These are phyloP conservation scores for Periconia digitata DNA, from an alignment of 2,329 filamentous ascomycete species.

Conservation along the genomic window DNA sequence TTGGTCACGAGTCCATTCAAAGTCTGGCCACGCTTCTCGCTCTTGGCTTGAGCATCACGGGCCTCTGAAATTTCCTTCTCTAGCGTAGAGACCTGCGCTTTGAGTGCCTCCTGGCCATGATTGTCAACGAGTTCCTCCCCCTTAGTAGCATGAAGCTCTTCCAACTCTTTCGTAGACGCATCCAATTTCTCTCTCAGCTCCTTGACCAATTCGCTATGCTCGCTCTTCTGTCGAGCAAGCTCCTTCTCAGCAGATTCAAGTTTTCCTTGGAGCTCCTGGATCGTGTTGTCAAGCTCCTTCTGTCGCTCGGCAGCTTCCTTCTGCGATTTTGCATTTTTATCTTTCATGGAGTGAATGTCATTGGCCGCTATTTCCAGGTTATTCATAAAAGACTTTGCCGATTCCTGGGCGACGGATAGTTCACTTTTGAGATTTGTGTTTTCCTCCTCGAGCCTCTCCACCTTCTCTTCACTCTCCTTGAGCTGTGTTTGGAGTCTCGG, in stretches of 20 bases:
- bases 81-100: conserved; percentile 31
- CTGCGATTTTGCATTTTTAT: conserved; percentile 51
- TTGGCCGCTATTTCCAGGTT: conserved; percentile 68
- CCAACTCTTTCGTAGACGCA: conserved; percentile 50
- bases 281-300: conserved; percentile 28
- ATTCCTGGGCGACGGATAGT: conserved; percentile 70
- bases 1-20: conserved; percentile 59
- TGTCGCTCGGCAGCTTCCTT: conserved; percentile 34
- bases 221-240: conserved; percentile 47
- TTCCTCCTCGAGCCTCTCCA: conserved; percentile 69
- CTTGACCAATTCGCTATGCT: conserved; percentile 42
- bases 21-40: conserved; percentile 57
- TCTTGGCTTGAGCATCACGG: conserved; percentile 36
- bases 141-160: conserved; percentile 44
- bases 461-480: conserved; percentile 68
- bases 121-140: conserved; percentile 35
- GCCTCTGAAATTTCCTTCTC: conserved; percentile 34
- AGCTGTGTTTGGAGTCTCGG: conserved; percentile 78
- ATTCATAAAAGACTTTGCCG: conserved; percentile 50
- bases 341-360: conserved; percentile 60
- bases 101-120: conserved; percentile 28
- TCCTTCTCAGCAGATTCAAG: conserved; percentile 47
- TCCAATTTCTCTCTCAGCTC: conserved; percentile 36
- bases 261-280: conserved; percentile 31
- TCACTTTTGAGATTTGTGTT: conserved; percentile 70